phyloP scores from a whole-genome alignment of 78 protist species.

The Reticulomyxa filosa region DNA sequence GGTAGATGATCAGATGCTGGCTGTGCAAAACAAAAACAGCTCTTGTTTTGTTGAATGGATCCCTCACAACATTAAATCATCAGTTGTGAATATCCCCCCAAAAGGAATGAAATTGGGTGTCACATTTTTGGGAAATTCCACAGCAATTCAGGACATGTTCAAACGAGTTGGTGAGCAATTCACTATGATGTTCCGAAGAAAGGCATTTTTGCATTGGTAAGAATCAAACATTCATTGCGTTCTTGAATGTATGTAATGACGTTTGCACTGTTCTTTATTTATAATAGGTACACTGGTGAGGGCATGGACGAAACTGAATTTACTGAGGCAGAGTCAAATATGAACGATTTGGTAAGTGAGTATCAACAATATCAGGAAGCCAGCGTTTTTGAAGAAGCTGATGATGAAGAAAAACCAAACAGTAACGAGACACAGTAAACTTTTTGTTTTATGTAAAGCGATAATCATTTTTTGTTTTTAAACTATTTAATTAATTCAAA shows the following conservation, averaged over 20 bases:
- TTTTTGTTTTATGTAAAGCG: no score
- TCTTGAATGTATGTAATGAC: no score
- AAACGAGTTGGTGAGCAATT: slow-evolving; percentile 82
- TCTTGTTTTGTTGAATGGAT: slow-evolving; percentile 93
- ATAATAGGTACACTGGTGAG: slow-evolving; percentile 96
- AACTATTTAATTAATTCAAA: no score
- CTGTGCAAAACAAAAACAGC: slow-evolving; percentile 74
- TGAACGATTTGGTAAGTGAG: slow-evolving; percentile 89
- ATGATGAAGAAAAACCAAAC: slow-evolving; percentile 42
- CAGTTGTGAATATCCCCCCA: slow-evolving; percentile 90
- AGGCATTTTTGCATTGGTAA: slow-evolving; percentile 97
- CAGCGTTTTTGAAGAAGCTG: slow-evolving; percentile 55
- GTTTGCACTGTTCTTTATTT: no score
- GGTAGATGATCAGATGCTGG: slow-evolving; percentile 88
- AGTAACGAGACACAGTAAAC: no score
- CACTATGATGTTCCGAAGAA: slow-evolving; percentile 87
- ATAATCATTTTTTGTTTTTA: no score
- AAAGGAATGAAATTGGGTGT: slow-evolving; percentile 82
- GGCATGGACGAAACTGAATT: slow-evolving; percentile 97
- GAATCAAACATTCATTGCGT: no score
- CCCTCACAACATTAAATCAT: slow-evolving; percentile 89
- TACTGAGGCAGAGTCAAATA: slow-evolving; percentile 93
- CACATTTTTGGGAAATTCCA: slow-evolving; percentile 84
- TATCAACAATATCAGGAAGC: slow-evolving; percentile 80
- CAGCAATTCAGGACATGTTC: slow-evolving; percentile 94